phyloP scores from a whole-genome alignment of 2,329 filamentous ascomycete genomes.

The Hymenoscyphus salicellus region DNA sequence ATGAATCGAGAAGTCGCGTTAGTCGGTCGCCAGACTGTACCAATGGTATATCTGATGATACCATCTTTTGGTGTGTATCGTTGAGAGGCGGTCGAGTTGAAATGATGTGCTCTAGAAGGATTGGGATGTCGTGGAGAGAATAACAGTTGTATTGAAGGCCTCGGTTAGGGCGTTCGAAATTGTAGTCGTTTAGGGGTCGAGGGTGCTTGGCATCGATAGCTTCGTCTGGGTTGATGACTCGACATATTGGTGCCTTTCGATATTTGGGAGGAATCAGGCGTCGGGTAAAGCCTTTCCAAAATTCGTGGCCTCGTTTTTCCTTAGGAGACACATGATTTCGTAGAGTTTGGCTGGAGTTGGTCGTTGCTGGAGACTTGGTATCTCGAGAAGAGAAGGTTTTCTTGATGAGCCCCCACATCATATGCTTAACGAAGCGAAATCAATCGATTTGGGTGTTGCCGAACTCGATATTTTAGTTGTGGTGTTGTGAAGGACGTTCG shows the following conservation, averaged over 20 bases:
- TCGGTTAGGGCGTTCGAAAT: not conserved
- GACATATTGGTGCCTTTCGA: not conserved
- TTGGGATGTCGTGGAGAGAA: not conserved
- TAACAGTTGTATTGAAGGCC: not conserved
- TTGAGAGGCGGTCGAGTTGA: not conserved
- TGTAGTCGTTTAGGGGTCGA: not conserved
- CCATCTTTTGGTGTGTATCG: not conserved
- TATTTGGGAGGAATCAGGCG: not conserved
- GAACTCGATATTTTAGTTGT: not conserved
- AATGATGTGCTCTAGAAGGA: not conserved
- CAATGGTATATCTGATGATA: not conserved
- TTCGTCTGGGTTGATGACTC: not conserved
- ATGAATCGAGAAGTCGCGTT: not conserved
- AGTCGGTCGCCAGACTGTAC: not conserved
- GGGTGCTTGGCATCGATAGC: not conserved
- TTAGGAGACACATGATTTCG: not conserved
- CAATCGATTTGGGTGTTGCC: not conserved
- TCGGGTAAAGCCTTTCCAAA: not conserved
- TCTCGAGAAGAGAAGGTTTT: not conserved
- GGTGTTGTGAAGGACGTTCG: not conserved
- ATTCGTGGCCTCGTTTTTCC: not conserved
- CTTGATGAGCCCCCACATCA: not conserved
- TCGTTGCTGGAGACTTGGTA: no score
- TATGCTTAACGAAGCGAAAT: not conserved
- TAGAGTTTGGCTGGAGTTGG: not conserved